These are phyloP conservation scores for Sarocladium kiliense DNA, from an alignment of 2,329 filamentous ascomycete genomes.

Conservation along the genomic window DNA sequence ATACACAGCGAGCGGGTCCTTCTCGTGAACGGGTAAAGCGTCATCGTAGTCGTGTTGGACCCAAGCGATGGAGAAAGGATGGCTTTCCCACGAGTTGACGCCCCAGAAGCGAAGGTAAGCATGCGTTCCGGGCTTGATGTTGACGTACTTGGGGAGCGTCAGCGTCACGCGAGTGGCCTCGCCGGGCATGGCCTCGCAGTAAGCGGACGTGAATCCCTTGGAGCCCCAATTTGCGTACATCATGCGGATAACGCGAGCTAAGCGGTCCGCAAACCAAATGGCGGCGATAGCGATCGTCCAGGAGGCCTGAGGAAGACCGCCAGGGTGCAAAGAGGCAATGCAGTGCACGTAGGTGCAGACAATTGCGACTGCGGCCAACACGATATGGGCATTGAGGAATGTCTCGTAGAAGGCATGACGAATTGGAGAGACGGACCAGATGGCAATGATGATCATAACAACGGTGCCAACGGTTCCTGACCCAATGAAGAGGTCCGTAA, in stretches of 20 bases:
- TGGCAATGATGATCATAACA: conserved; percentile 59
- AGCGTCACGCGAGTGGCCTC: conserved; percentile 67
- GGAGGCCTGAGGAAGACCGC: conserved; percentile 64
- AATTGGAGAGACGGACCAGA: conserved; percentile 71
- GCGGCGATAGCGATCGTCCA: conserved; percentile 70
- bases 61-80: conserved; percentile 78
- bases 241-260: conserved; percentile 57
- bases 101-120: conserved; percentile 67
- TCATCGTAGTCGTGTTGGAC: conserved; percentile 48
- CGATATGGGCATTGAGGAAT: conserved; percentile 82
- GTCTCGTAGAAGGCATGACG: conserved; percentile 97
- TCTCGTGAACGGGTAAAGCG: conserved; percentile 34
- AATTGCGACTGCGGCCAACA: conserved; percentile 64
- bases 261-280: conserved; percentile 73
- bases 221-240: conserved; percentile 61
- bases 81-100: conserved; percentile 64
- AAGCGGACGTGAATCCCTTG: conserved; percentile 56
- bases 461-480: conserved; percentile 58
- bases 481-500: conserved; percentile 57
- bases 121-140: conserved; percentile 66
- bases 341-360: conserved; percentile 76
- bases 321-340: conserved; percentile 56
- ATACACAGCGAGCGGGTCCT: conserved; percentile 30
- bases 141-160: conserved; percentile 60
- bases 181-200: conserved; percentile 63